A percentile compares a stretch with the other conserved stretches of the same genome.
These are phyloP conservation scores for Hamamelis virginiana DNA, from an alignment of 164 flowering plant genomes.

Conservation along the genomic window DNA sequence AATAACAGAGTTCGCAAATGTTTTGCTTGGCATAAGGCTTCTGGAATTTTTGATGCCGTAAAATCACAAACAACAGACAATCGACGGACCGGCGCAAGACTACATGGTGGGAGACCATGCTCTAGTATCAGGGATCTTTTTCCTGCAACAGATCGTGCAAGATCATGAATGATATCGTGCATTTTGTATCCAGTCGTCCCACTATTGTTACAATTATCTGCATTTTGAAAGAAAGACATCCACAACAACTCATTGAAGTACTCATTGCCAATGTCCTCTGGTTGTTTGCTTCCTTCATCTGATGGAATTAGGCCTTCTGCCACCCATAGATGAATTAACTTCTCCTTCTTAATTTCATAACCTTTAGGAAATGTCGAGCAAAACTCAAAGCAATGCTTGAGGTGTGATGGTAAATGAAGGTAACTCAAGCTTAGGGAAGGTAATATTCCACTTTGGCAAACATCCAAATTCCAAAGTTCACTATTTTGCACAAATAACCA, in stretches of 20 bases:
- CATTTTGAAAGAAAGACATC: slow-evolving; percentile 14
- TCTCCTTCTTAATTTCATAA: slow-evolving; percentile 11
- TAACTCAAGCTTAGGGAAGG: slow-evolving; percentile 19
- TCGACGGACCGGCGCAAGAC: slow-evolving; percentile 6
- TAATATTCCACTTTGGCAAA: slow-evolving; percentile 1
- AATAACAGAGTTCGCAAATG: slow-evolving; percentile 11
- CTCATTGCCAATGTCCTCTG: slow-evolving; percentile 18
- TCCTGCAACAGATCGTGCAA: slow-evolving; percentile 17
- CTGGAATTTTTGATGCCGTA: background rate
- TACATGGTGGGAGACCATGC: background rate
- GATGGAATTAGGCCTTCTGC: slow-evolving; percentile 19
- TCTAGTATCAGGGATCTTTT: slow-evolving; percentile 3
- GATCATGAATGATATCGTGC: slow-evolving; percentile 16
- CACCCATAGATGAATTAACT: slow-evolving; percentile 18
- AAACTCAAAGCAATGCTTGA: slow-evolving; percentile 13
- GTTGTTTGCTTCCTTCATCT: background rate
- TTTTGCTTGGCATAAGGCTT: slow-evolving; percentile 16
- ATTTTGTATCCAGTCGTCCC: background rate
- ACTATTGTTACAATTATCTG: background rate
- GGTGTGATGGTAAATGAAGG: slow-evolving; percentile 16
- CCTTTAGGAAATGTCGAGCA: slow-evolving; percentile 17
- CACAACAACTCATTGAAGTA: slow-evolving; percentile 19
- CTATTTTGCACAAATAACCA: slow-evolving; percentile 11
- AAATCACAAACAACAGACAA: slow-evolving; percentile 3
- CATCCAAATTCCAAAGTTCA: slow-evolving; percentile 17